A percentile compares a stretch with the other conserved stretches of the same genome.
Conservation (phyloP, 1,284 basidiomycete genomes). For the Austroboletus niveus region DNA sequence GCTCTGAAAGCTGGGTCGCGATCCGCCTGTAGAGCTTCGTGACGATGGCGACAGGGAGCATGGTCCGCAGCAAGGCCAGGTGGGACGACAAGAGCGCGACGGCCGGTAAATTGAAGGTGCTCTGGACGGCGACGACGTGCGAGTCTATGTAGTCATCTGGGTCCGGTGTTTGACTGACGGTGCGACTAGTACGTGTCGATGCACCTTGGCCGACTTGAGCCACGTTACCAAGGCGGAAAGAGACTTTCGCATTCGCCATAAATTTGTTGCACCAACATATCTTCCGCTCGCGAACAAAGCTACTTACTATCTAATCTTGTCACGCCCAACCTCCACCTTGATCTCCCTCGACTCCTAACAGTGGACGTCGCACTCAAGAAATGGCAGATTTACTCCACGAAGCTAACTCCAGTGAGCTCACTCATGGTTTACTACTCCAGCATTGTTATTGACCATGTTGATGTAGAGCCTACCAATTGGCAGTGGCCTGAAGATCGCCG, state of each 20-base stretch:
- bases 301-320: constrained; percentile 7
- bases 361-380: too few relatives aligned
- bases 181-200: too few relatives aligned
- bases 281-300: constrained; percentile 72
- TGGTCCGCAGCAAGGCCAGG: constrained; percentile 58
- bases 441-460: too few relatives aligned
- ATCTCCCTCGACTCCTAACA: too few relatives aligned
- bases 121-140: constrained; percentile 52
- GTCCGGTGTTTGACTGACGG: constrained; percentile 20
- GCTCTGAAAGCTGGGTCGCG: constrained; percentile 62
- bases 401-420: too few relatives aligned
- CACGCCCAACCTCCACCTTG: too few relatives aligned
- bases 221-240: constrained; percentile 45
- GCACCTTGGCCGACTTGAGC: constrained; percentile 3
- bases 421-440: too few relatives aligned
- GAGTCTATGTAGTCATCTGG: constrained; percentile 28
- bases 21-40: constrained; percentile 70
- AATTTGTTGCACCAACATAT: constrained; percentile 80
- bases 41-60: constrained; percentile 54
- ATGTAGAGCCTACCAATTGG: too few relatives aligned
- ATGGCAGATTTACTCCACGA: too few relatives aligned
- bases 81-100: constrained; percentile 75
- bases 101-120: constrained; percentile 61
- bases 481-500: too few relatives aligned
- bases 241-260: constrained; percentile 73